A percentile compares a stretch with the other conserved stretches of the same genome.
These are phyloP conservation scores for Fragilaria radians DNA, from an alignment of 108 stramenopile species.

Conservation along the genomic window DNA sequence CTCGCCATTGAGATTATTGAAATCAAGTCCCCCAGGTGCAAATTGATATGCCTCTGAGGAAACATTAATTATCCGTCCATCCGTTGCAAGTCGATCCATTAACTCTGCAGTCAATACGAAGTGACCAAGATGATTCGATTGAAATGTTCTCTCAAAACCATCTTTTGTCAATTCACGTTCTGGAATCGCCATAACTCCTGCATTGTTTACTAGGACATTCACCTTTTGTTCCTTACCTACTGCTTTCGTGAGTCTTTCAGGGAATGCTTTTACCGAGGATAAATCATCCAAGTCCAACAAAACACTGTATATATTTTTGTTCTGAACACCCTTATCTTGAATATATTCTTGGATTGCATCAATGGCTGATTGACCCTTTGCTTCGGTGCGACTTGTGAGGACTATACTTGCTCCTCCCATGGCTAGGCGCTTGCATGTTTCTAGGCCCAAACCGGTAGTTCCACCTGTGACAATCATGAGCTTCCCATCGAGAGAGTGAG, in stretches of 20 bases:
- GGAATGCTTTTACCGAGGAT: slow-evolving; percentile 50
- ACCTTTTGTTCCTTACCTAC: slow-evolving; percentile 15
- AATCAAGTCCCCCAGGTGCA: slow-evolving; percentile 36
- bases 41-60: slow-evolving; percentile 51
- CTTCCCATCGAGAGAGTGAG: slow-evolving; percentile 40
- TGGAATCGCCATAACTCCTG: slow-evolving; percentile 87
- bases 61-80: slow-evolving; percentile 66
- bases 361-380: slow-evolving; percentile 52
- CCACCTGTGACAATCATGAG: slow-evolving; percentile 75
- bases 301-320: slow-evolving; percentile 37
- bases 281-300: slow-evolving; percentile 59
- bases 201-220: slow-evolving; percentile 81
- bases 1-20: slow-evolving; percentile 64
- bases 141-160: slow-evolving; percentile 77
- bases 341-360: slow-evolving; percentile 42
- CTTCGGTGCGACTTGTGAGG: slow-evolving; percentile 41
- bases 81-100: slow-evolving; percentile 33
- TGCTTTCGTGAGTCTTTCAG: slow-evolving; percentile 23
- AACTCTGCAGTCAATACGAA: slow-evolving; percentile 67
- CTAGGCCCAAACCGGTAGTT: slow-evolving; percentile 71
- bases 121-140: slow-evolving; percentile 84
- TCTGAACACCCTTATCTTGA: slow-evolving; percentile 12
- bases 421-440: slow-evolving; percentile 70
- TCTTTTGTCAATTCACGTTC: slow-evolving; percentile 57
- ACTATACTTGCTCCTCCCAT: slow-evolving; percentile 76